Conservation (phyloP, 2,329 filamentous ascomycete genomes). For the Orbilia ellipsospora region DNA sequence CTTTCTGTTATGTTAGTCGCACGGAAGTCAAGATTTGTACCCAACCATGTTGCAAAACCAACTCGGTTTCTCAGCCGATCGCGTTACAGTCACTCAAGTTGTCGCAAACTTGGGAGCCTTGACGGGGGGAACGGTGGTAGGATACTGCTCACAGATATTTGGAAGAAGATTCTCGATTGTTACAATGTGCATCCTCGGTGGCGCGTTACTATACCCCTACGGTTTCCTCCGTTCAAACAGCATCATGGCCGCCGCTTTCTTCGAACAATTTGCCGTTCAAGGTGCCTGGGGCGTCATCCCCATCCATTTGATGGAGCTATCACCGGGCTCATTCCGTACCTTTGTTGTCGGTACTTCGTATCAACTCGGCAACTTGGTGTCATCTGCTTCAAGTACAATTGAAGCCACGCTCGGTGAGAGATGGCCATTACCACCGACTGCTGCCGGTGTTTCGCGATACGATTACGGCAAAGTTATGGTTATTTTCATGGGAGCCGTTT, state of each 20-base stretch:
- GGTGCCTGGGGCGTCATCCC: slow-evolving; percentile 76
- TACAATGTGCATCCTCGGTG: slow-evolving; percentile 73
- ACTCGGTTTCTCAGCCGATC: slow-evolving; percentile 67
- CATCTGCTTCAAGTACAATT: slow-evolving; percentile 66
- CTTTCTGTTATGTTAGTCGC: slow-evolving; percentile 64
- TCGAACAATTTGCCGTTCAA: slow-evolving; percentile 73
- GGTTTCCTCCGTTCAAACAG: slow-evolving; percentile 78
- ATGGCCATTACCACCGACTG: slow-evolving; percentile 74
- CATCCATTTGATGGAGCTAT: slow-evolving; percentile 79
- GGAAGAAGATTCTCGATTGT: slow-evolving; percentile 76
- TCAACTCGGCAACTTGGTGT: slow-evolving; percentile 79
- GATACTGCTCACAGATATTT: slow-evolving; percentile 79
- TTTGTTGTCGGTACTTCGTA: slow-evolving; percentile 78
- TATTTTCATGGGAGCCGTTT: slow-evolving; percentile 91
- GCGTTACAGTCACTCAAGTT: slow-evolving; percentile 76
- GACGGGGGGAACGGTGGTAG: slow-evolving; percentile 73
- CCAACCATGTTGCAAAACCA: slow-evolving; percentile 72
- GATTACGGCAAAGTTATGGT: slow-evolving; percentile 86
- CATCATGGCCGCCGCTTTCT: slow-evolving; percentile 71
- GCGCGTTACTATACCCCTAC: slow-evolving; percentile 85
- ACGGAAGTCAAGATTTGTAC: slow-evolving; percentile 76
- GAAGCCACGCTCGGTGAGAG: slow-evolving; percentile 77
- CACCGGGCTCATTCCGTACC: slow-evolving; percentile 76
- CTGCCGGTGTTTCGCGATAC: slow-evolving; percentile 68
- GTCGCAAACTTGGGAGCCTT: slow-evolving; percentile 78